Conservation (phyloP, 495 filamentous ascomycete genomes). For the Cenococcum geophilum region DNA sequence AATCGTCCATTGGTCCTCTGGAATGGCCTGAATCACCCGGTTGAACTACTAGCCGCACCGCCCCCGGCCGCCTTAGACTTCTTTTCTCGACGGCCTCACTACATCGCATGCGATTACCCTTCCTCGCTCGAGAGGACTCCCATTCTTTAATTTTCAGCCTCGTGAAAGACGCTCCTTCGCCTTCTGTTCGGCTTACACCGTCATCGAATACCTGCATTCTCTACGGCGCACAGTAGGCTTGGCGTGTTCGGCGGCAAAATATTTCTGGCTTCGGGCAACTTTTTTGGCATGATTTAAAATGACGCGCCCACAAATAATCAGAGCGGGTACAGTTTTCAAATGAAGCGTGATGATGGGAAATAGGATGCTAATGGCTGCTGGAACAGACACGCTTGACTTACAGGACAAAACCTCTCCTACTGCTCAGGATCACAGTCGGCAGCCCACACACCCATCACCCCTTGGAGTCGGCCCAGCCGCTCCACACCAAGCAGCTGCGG, state of each 20-base stretch:
- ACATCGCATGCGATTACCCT: slow-evolving; percentile 1
- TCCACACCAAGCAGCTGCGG: slow-evolving; percentile 76
- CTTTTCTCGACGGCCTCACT: neutral
- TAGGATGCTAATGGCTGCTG: slow-evolving; percentile 24
- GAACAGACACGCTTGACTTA: slow-evolving; percentile 85
- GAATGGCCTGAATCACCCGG: neutral
- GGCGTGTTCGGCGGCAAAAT: slow-evolving; percentile 3
- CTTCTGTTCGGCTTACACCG: neutral
- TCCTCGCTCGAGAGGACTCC: neutral
- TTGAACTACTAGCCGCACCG: neutral
- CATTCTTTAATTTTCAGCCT: neutral
- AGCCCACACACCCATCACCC: slow-evolving; percentile 46
- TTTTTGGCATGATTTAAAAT: slow-evolving; percentile 42
- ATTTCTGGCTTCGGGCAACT: neutral
- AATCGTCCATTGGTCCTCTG: neutral
- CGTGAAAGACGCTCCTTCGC: neutral
- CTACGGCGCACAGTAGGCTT: neutral
- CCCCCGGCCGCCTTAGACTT: neutral
- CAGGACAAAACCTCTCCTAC: slow-evolving; percentile 78
- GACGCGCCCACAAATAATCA: slow-evolving; percentile 71
- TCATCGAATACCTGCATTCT: neutral
- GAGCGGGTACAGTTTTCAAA: slow-evolving; percentile 57
- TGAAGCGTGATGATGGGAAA: slow-evolving; percentile 16
- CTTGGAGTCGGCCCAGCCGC: slow-evolving; percentile 56
- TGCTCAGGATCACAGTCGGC: slow-evolving; percentile 67